Evolutionary conservation across 2,329 filamentous ascomycete species (phyloP), one percentile per base, ranked within the genome.

Genomic region (Xylaria sp.): DNA sequence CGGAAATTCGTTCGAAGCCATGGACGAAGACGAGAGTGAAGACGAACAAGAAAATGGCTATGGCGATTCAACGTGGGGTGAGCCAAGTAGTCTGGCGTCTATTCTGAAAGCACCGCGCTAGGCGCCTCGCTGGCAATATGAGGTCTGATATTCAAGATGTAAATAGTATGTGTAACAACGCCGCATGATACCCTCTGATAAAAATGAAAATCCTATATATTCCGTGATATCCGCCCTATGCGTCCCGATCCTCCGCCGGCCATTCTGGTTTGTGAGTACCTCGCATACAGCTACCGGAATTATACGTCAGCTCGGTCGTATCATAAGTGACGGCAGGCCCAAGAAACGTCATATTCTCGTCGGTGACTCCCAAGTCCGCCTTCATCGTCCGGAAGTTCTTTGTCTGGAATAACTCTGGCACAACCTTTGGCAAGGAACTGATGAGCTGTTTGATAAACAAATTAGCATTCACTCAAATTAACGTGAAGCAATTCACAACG

Each of bases 341-440:
- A 14, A 75, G 65, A 49, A 74, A 73, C n/a, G 59, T 49, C 72
- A 75, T 73, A 2, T 72, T 64, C 60, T 74, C 72, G 25, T 69
- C 67, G 8, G 68, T 35, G 4, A 71, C 67, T 9, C 73, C 73
- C 19, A 73, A 64, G 6, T 74, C 65, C 3, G 70, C 73, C 47
- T 69, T 67, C 28, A 70, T 64, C 17, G 59, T 71, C 50, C 52
- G 62, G 47, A 73, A 74, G 53, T 73, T 69, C 28, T 59, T 65
- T 9, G 60, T 61, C 17, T 67, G 52, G 23, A 71, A 66, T n/a
- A 74, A 21, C 15, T 68, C 60, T 2, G 73, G 73, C 2, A 60
- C 64, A 37, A 70, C 63, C 15, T 69, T 67, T 1, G 69, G 71
- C 4, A 74, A 43, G n/a, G 56, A 60, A 28, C 59, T 62, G 2